A percentile compares a stretch with the other conserved stretches of the same genome.
These are phyloP conservation scores for Cryptococcus sp. DNA, from an alignment of 1,284 basidiomycete genomes.

Conservation along the genomic window DNA sequence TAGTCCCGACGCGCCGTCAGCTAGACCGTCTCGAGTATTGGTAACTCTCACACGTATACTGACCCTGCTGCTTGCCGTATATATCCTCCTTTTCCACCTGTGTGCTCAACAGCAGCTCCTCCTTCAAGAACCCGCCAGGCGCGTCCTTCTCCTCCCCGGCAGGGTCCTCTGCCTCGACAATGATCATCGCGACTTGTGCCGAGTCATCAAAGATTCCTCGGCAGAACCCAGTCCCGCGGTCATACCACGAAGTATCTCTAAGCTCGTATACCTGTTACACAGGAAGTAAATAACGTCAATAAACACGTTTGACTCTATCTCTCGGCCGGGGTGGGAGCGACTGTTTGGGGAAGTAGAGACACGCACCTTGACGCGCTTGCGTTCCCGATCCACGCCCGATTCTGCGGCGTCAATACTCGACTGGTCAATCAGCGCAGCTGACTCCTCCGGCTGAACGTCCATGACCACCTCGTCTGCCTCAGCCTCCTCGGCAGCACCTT, in stretches of 20 bases:
- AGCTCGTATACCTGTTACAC: slow-evolving; percentile 81
- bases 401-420: too few species aligned
- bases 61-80: slow-evolving; percentile 89
- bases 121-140: slow-evolving; percentile 45
- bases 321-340: background rate
- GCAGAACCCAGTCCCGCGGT: slow-evolving; percentile 91
- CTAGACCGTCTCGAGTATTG: background rate
- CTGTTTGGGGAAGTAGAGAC: background rate
- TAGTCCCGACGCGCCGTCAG: background rate
- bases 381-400: slow-evolving; percentile 9
- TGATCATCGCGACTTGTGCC: slow-evolving; percentile 71
- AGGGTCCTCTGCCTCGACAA: slow-evolving; percentile 71
- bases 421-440: too few species aligned
- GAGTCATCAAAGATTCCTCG: slow-evolving; percentile 78
- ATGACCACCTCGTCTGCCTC: too few species aligned
- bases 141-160: slow-evolving; percentile 54
- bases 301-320: background rate
- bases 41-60: slow-evolving; percentile 32
- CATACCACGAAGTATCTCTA: slow-evolving; percentile 80
- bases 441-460: too few species aligned
- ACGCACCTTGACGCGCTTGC: slow-evolving; percentile 42
- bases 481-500: too few species aligned
- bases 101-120: slow-evolving; percentile 41
- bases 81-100: slow-evolving; percentile 63
- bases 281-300: background rate